These are phyloP conservation scores for Earliella scabrosa DNA, from an alignment of 1,284 basidiomycete genomes.

Conservation along the genomic window DNA sequence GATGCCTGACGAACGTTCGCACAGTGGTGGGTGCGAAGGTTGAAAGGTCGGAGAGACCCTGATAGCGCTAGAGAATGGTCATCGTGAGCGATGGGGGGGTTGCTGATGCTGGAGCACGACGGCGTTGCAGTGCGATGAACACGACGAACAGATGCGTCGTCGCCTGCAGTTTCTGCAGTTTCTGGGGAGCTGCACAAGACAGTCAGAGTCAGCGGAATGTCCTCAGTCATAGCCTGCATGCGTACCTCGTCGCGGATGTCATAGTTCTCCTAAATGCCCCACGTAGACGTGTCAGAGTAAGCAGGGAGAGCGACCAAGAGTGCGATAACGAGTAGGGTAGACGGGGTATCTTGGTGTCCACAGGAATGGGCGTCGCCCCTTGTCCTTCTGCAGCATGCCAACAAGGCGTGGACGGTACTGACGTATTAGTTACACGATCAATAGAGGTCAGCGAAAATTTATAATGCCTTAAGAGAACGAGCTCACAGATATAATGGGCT, in stretches of 20 bases:
- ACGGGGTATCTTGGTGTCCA: too few species aligned
- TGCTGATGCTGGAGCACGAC: conserved; percentile 48
- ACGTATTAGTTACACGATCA: too few species aligned
- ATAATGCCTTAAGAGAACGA: too few species aligned
- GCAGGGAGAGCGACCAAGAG: too few species aligned
- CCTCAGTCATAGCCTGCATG: not conserved
- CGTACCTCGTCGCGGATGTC: conserved; percentile 81
- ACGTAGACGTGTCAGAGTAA: too few species aligned
- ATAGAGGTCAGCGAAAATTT: too few species aligned
- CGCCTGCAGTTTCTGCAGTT: conserved; percentile 82
- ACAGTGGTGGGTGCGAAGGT: conserved; percentile 62
- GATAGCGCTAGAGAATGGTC: conserved; percentile 82
- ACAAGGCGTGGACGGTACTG: too few species aligned
- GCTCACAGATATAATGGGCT: too few species aligned
- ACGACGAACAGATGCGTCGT: conserved; percentile 94
- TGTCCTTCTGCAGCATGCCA: too few species aligned
- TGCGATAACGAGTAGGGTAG: too few species aligned
- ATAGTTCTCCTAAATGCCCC: conserved; percentile 69
- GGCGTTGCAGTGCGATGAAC: conserved; percentile 87
- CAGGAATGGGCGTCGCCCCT: too few species aligned
- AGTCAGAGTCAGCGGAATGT: conserved; percentile 3
- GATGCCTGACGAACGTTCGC: conserved; percentile 62
- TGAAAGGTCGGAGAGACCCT: conserved; percentile 62
- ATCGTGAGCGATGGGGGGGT: conserved; percentile 56
- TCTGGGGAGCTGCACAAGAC: conserved; percentile 68